Evolutionary conservation across 2,329 filamentous ascomycete species (phyloP), one percentile per base, ranked within the genome.

Genomic region (Phialophora tarda): DNA sequence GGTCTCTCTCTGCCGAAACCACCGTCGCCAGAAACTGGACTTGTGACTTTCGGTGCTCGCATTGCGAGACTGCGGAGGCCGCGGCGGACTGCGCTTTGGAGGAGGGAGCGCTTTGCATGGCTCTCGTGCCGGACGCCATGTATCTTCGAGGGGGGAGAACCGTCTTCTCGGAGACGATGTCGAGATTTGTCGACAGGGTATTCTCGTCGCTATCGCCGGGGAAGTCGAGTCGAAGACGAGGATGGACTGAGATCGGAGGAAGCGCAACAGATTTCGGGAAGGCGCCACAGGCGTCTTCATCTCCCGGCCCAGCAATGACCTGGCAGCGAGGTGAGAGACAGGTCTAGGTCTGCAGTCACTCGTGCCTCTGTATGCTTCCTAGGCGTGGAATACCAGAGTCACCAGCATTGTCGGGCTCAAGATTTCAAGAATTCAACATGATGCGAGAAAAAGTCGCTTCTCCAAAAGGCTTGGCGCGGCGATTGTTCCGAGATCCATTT

Each of bases 171-270:
- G 47, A 30, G 48, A 50, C 17, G 60, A 59, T 12, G 64, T 67
- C n/a, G 72, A 62, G 23, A 70, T 57, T 64, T 65, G 44, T 26
- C 59, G 67, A 65, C 68, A 70, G 61, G 71, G 71, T 55, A 30
- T n/a, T 17, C 34, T 51, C 17, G 59, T 28, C 38, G 50, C 32
- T 47, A 62, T 7, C 26, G 54, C 26, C n/a, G 34, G 11, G 50
- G 26, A 32, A 24, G 32, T 55, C 24, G 28, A 44, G 65, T 57
- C 55, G 26, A 50, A 23, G 53, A 79, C 81, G 54, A 85, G 75
- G 62, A 90, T 85, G 70, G 90, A 87, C 77, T 93, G 91, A 62
- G 83, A 86, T 71, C 87, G 88, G 69, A 95, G 83, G 77, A 91
- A 94, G 71, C 88, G 88, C 69, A 95, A 82, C 23, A 94, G 85